These are phyloP conservation scores for Aspergillus ruber DNA, from an alignment of 2,329 filamentous ascomycete species.

Conservation along the genomic window DNA sequence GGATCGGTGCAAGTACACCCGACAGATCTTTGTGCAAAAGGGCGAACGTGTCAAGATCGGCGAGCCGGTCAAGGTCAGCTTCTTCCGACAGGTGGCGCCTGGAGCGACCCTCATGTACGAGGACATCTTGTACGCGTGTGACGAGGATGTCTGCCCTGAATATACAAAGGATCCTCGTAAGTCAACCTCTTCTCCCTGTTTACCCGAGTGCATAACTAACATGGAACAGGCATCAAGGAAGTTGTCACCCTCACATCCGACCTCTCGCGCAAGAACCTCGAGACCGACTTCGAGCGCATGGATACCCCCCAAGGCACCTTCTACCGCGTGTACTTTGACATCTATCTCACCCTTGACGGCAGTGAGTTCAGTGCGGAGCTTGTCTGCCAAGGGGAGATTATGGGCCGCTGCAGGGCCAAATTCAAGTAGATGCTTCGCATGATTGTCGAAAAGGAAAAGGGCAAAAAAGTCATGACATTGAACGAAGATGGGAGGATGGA, in stretches of 20 bases:
- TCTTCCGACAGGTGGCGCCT: constrained; percentile 95
- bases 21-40: constrained; percentile 98
- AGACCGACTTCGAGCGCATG: constrained; percentile 99
- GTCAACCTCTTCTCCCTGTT: constrained; percentile 37
- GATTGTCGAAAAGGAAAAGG: too few species aligned
- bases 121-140: constrained; percentile 94
- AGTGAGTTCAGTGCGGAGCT: constrained; percentile 97
- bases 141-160: constrained; percentile 95
- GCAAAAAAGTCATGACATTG: too few species aligned
- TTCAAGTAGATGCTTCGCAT: constrained; percentile 53
- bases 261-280: constrained; percentile 92
- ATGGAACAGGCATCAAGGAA: constrained; percentile 81
- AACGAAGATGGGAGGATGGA: too few species aligned
- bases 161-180: constrained; percentile 99
- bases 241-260: constrained; percentile 96
- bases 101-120: constrained; percentile 99
- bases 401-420: constrained; percentile 89
- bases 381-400: constrained; percentile 98
- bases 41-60: constrained; percentile 98
- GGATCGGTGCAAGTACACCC: constrained; percentile 96
- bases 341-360: constrained; percentile 88
- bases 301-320: constrained; percentile 96
- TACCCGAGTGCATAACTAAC: constrained; percentile 5
- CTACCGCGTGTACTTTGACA: constrained; percentile 66
- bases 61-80: constrained; percentile 96